Evolutionary conservation across 139 green algal genomes (phyloP).

Genomic region (Marvania coccoides): DNA sequence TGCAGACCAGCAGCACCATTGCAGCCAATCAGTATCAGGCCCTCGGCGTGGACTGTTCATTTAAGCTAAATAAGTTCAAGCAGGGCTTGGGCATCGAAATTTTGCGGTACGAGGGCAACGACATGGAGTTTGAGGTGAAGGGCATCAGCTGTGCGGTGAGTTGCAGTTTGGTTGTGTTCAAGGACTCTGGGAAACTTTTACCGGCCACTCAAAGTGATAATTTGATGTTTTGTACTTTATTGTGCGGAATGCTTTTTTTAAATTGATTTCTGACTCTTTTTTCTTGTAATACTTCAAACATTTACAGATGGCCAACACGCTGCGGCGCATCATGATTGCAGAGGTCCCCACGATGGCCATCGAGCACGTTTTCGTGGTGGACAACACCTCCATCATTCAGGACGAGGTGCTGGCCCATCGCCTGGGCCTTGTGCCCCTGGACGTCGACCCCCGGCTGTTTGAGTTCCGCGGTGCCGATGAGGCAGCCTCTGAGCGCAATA

Average conservation of each 20-base stretch:
- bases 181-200: too few species aligned
- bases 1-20: slow-evolving; percentile 61
- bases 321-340: slow-evolving; percentile 88
- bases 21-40: slow-evolving; percentile 55
- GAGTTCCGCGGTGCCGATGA: slow-evolving; percentile 34
- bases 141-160: slow-evolving; percentile 43
- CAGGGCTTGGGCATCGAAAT: slow-evolving; percentile 41
- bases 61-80: slow-evolving; percentile 63
- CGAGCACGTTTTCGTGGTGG: slow-evolving; percentile 94
- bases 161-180: too few species aligned
- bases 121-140: slow-evolving; percentile 89
- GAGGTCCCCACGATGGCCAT: slow-evolving; percentile 96
- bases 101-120: slow-evolving; percentile 30
- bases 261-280: too few species aligned
- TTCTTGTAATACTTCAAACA: too few species aligned
- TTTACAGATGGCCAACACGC: slow-evolving; percentile 78
- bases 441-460: slow-evolving; percentile 71
- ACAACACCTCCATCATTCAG: slow-evolving; percentile 95
- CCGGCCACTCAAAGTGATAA: too few species aligned
- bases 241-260: too few species aligned
- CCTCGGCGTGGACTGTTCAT: slow-evolving; percentile 70
- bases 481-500: slow-evolving; percentile 52
- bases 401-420: slow-evolving; percentile 90
- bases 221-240: too few species aligned
- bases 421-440: slow-evolving; percentile 85